These are phyloP conservation scores for Pleoardoris graminearum DNA, from an alignment of 2,329 filamentous ascomycete genomes.

Conservation along the genomic window DNA sequence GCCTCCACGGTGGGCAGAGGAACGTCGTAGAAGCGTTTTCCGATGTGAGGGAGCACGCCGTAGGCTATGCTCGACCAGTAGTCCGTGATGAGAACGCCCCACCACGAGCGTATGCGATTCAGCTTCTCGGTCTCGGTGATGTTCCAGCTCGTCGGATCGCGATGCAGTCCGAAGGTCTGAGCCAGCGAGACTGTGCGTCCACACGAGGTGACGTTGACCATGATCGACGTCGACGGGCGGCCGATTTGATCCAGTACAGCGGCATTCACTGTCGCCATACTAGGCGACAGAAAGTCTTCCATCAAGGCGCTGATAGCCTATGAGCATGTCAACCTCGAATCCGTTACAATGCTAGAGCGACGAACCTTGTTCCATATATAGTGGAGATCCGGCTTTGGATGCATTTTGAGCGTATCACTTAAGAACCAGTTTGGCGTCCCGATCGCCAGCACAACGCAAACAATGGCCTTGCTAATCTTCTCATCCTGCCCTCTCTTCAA, in stretches of 20 bases:
- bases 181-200: constrained; percentile 59
- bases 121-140: constrained; percentile 56
- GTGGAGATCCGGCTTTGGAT: constrained; percentile 43
- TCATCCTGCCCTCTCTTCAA: constrained; percentile 41
- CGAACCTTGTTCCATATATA: constrained; percentile 47
- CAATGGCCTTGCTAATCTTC: constrained; percentile 40
- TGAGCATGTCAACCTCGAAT: background rate
- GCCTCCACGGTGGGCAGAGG: constrained; percentile 55
- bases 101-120: constrained; percentile 58
- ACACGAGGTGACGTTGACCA: constrained; percentile 57
- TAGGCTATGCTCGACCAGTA: constrained; percentile 62
- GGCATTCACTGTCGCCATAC: constrained; percentile 46
- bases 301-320: constrained; percentile 44
- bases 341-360: background rate
- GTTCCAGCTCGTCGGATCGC: constrained; percentile 59
- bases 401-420: constrained; percentile 42
- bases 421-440: constrained; percentile 44
- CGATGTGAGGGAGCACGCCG: constrained; percentile 58
- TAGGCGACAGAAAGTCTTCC: constrained; percentile 50
- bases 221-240: constrained; percentile 46
- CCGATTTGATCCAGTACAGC: constrained; percentile 48
- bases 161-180: constrained; percentile 60
- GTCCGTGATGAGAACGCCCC: constrained; percentile 61
- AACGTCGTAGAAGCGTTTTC: constrained; percentile 59
- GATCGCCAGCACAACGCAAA: constrained; percentile 47